These are phyloP conservation scores for Ogataea naganishii DNA, from an alignment of 805 yeast species.

Conservation along the genomic window DNA sequence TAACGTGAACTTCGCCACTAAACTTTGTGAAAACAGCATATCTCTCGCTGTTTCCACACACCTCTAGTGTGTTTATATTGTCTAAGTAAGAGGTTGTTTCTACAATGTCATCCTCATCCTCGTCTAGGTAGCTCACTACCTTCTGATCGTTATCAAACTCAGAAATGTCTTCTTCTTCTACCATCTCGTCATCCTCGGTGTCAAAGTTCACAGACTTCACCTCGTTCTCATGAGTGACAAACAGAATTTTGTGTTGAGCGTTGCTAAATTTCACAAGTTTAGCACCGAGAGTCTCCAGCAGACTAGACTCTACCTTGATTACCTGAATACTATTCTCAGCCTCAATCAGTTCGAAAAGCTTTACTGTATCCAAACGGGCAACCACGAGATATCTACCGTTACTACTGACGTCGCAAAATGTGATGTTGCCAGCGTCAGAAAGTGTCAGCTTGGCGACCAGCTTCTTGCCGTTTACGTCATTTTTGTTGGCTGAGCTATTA, in stretches of 20 bases:
- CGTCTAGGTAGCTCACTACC: constrained; percentile 18
- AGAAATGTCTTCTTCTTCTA: constrained; percentile 21
- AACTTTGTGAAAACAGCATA: constrained; percentile 51
- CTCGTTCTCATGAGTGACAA: constrained; percentile 57
- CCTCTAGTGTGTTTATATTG: constrained; percentile 43
- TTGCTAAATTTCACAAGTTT: constrained; percentile 38
- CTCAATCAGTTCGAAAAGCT: constrained; percentile 55
- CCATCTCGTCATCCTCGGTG: constrained; percentile 29
- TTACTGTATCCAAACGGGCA: constrained; percentile 58
- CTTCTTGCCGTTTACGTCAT: constrained; percentile 32
- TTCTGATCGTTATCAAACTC: constrained; percentile 32
- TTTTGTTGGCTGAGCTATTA: constrained; percentile 9
- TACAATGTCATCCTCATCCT: constrained; percentile 1
- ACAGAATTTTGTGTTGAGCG: constrained; percentile 32
- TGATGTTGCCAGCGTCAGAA: constrained; percentile 73
- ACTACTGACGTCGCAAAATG: constrained; percentile 55
- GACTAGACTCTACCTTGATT: constrained; percentile 39
- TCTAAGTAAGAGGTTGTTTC: constrained; percentile 25
- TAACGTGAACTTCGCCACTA: constrained; percentile 56
- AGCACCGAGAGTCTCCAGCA: constrained; percentile 41
- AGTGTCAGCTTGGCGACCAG: constrained; percentile 58
- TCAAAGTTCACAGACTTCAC: constrained; percentile 24
- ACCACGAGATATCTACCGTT: constrained; percentile 64
- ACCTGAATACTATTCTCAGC: constrained; percentile 32
- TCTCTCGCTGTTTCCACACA: constrained; percentile 34